A percentile compares a stretch with the other conserved stretches of the same genome.
These are phyloP conservation scores for Lumnitzera racemosa DNA, from an alignment of 345 rosid genomes.

Conservation along the genomic window DNA sequence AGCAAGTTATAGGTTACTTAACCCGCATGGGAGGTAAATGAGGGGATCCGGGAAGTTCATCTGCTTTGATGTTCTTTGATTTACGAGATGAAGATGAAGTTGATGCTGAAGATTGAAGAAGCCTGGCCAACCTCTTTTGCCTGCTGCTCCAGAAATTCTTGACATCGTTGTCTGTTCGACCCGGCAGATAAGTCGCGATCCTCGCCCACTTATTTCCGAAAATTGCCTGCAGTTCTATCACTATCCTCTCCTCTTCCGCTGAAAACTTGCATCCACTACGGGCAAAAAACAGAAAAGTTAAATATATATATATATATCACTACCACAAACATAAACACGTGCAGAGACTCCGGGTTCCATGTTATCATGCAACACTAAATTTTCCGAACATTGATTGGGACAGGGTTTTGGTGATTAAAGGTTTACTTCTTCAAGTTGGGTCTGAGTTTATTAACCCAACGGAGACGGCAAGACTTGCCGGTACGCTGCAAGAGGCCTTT, in stretches of 20 bases:
- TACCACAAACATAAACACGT: too few species aligned
- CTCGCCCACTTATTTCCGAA: conserved; percentile 95
- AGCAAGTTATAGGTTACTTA: neutral
- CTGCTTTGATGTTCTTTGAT: conserved; percentile 18
- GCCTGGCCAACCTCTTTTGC: conserved; percentile 74
- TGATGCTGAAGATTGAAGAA: conserved; percentile 39
- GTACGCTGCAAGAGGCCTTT: conserved; percentile 83
- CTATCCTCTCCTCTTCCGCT: conserved; percentile 75
- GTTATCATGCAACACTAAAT: too few species aligned
- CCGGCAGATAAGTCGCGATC: conserved; percentile 76
- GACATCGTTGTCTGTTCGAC: conserved; percentile 89
- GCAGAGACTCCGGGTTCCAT: neutral
- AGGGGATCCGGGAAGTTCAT: conserved; percentile 9
- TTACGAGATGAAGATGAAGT: conserved; percentile 26
- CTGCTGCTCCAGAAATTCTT: conserved; percentile 98
- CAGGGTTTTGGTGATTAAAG: neutral
- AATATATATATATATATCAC: neutral
- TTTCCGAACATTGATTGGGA: neutral
- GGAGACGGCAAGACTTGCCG: conserved; percentile 94
- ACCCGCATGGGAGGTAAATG: neutral
- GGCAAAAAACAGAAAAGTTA: neutral
- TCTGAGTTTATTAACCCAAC: conserved; percentile 95
- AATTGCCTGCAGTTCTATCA: conserved; percentile 78
- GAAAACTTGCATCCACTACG: conserved; percentile 89
- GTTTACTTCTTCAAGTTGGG: conserved; percentile 83